Evolutionary conservation across 2,329 filamentous ascomycete species (phyloP).

Genomic region (Stemphylium beticola): DNA sequence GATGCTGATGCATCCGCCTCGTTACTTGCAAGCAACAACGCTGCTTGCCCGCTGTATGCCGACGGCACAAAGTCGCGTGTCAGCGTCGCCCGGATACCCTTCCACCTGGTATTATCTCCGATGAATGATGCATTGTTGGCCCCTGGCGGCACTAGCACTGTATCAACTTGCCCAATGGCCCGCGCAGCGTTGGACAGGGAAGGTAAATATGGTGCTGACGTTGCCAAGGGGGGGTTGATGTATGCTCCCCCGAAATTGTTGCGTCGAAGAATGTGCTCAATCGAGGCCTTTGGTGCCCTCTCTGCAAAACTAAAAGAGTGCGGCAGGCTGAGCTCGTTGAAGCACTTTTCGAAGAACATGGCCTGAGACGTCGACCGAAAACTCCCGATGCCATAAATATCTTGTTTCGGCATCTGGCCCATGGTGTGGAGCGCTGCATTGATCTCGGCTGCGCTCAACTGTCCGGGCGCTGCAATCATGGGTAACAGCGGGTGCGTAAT

Average conservation of each 20-base stretch:
- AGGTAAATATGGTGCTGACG: slow-evolving; percentile 62
- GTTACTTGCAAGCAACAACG: slow-evolving; percentile 74
- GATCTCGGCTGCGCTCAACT: slow-evolving; percentile 85
- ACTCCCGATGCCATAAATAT: slow-evolving; percentile 80
- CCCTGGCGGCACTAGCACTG: slow-evolving; percentile 69
- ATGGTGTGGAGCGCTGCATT: slow-evolving; percentile 79
- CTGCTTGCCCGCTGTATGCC: slow-evolving; percentile 76
- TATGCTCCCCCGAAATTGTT: slow-evolving; percentile 82
- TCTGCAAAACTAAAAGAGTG: slow-evolving; percentile 80
- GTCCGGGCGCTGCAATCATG: slow-evolving; percentile 83
- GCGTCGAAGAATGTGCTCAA: slow-evolving; percentile 75
- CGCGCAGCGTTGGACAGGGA: slow-evolving; percentile 76
- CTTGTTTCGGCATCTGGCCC: slow-evolving; percentile 79
- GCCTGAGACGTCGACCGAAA: slow-evolving; percentile 76
- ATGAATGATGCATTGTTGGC: slow-evolving; percentile 58
- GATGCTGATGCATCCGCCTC: slow-evolving; percentile 78
- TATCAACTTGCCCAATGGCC: slow-evolving; percentile 81
- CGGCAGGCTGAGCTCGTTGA: slow-evolving; percentile 74
- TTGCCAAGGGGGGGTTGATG: slow-evolving; percentile 73
- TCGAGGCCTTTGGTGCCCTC: slow-evolving; percentile 67
- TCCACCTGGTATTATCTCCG: slow-evolving; percentile 85
- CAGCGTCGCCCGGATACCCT: slow-evolving; percentile 80
- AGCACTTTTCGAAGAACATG: slow-evolving; percentile 77
- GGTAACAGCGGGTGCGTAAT: slow-evolving; percentile 86
- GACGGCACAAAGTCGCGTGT: slow-evolving; percentile 83